Evolutionary conservation across 371 early-diverging fungal species (phyloP).

Genomic region (Batkoa obscura): DNA sequence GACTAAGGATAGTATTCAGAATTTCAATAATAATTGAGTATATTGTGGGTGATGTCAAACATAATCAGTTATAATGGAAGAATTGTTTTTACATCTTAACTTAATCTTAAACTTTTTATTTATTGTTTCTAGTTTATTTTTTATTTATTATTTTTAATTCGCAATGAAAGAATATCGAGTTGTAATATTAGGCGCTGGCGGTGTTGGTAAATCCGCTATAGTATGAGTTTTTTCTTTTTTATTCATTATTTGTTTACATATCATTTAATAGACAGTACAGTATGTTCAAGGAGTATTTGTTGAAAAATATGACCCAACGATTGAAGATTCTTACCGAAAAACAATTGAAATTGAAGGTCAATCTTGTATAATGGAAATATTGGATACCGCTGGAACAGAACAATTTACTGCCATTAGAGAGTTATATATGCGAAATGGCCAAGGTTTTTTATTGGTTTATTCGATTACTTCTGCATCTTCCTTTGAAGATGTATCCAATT

Average conservation of each 20-base stretch:
- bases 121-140: too few species aligned
- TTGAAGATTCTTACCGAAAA: conserved; percentile 78
- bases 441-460: conserved; percentile 75
- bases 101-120: too few species aligned
- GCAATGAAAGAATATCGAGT: conserved; percentile 61
- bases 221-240: conserved; percentile 20
- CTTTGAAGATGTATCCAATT: conserved; percentile 55
- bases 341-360: conserved; percentile 71
- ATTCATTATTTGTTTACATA: conserved; percentile 5
- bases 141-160: too few species aligned
- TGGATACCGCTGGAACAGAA: conserved; percentile 76
- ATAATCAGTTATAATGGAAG: too few species aligned
- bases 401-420: conserved; percentile 86
- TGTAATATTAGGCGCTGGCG: conserved; percentile 76
- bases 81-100: too few species aligned
- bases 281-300: conserved; percentile 81
- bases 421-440: conserved; percentile 79
- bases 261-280: conserved; percentile 55
- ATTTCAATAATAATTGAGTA: too few species aligned
- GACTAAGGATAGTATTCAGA: too few species aligned
- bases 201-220: conserved; percentile 82
- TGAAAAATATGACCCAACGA: conserved; percentile 79
- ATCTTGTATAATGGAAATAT: conserved; percentile 74
- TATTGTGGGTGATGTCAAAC: too few species aligned
- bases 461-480: conserved; percentile 65